Evolutionary conservation across 768 basidiomycete genomes (phyloP).

Genomic region (Tephrocybe sp.): DNA sequence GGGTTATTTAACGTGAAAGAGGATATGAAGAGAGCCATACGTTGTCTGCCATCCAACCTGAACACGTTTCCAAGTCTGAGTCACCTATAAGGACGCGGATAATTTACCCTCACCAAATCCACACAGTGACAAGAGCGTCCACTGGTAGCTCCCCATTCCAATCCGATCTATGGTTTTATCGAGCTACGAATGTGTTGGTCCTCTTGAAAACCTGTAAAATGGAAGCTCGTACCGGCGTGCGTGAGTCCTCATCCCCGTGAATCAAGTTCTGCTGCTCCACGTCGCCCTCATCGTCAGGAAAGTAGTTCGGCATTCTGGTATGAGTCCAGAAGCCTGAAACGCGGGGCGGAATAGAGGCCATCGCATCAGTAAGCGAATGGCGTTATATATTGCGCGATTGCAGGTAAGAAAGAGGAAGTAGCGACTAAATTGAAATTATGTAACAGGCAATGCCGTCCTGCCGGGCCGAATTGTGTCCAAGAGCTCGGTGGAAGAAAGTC

Average conservation of each 20-base stretch:
- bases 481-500: too few species aligned
- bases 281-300: slow-evolving; percentile 36
- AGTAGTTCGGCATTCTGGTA: slow-evolving; percentile 35
- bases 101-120: slow-evolving; percentile 68
- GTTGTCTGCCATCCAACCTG: slow-evolving; percentile 95
- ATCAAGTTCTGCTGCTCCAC: slow-evolving; percentile 32
- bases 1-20: background rate
- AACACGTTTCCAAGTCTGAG: background rate
- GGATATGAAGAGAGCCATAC: slow-evolving; percentile 38
- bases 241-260: slow-evolving; percentile 32
- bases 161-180: slow-evolving; percentile 90
- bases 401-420: background rate
- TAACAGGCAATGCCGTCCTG: too few species aligned
- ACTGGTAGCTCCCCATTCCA: slow-evolving; percentile 91
- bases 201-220: background rate
- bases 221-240: slow-evolving; percentile 43
- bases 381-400: slow-evolving; percentile 10
- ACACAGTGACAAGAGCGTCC: slow-evolving; percentile 79
- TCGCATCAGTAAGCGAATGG: slow-evolving; percentile 26
- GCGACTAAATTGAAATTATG: background rate
- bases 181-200: slow-evolving; percentile 32
- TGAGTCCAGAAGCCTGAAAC: slow-evolving; percentile 51
- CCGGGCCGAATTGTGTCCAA: too few species aligned
- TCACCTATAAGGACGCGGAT: background rate
- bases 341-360: slow-evolving; percentile 46